phyloP scores from a whole-genome alignment of 2,329 filamentous ascomycete species.

The Catunica adiposa region DNA sequence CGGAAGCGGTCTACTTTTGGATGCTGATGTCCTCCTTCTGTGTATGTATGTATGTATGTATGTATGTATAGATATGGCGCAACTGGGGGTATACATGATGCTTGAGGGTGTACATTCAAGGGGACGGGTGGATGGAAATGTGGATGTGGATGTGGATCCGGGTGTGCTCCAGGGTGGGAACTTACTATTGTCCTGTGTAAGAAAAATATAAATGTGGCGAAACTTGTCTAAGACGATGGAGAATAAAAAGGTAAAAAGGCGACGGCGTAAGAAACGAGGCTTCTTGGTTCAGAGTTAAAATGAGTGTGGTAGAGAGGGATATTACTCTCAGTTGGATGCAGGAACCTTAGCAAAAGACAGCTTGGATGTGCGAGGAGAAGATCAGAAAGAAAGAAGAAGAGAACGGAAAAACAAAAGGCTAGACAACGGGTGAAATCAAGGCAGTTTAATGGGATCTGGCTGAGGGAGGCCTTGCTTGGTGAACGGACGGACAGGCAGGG shows the following conservation, averaged over 20 bases:
- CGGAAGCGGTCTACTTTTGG: no score
- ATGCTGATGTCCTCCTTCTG: no score
- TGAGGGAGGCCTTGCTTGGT: constrained; percentile 8
- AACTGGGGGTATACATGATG: neutral
- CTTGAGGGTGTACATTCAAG: neutral
- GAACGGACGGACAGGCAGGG: constrained; percentile 5
- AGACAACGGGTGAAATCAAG: constrained; percentile 3
- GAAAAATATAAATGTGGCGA: neutral
- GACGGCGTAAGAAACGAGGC: neutral
- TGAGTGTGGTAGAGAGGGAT: constrained; percentile 14
- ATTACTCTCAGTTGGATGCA: constrained; percentile 14
- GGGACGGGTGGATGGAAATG: neutral
- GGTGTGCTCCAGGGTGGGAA: neutral
- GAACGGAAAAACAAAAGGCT: constrained; percentile 6
- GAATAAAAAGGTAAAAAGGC: neutral
- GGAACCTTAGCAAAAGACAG: constrained; percentile 9
- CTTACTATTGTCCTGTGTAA: constrained; percentile 6
- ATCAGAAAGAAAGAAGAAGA: constrained; percentile 1
- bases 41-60: no score
- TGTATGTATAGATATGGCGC: neutral
- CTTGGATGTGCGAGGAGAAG: constrained; percentile 8
- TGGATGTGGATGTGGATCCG: neutral
- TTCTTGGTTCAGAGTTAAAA: constrained; percentile 6
- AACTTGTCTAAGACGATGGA: neutral
- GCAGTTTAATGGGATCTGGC: constrained; percentile 13